Evolutionary conservation across 805 yeast genomes (phyloP), one percentile per base, ranked within the genome.

Genomic region (Pichia phayaonensis): DNA sequence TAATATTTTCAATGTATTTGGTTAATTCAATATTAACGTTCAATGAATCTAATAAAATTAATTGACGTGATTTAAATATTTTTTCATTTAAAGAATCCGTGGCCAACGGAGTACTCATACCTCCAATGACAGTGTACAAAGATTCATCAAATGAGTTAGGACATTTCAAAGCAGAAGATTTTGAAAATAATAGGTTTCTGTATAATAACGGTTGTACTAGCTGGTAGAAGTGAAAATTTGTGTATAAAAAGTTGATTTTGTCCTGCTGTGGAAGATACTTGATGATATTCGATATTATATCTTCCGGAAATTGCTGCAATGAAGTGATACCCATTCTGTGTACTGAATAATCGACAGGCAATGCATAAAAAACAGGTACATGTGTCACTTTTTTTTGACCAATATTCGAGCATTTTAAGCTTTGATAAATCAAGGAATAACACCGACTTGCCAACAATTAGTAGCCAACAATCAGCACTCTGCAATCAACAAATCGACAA

Each of bases 191-290:
- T 12, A 79, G 54, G 7, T 55, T 67, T 24, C 52, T 56, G 58
- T 76, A 76, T 11, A 79, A 58, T n/a, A 57, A 53, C 4, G 66
- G 62, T 13, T 61, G 48, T 1, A 69, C 69, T 13, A 67, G 29
- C 1, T 53, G 31, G 29, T 72, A 66, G n/a, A 68, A 54, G 10
- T 54, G 54, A 51, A 63, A 68, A 51, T 59, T 67, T 2, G 70
- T 60, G 39, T 55, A 59, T 3, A 70, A 57, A n/a, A 75, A 52
- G 24, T 59, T 59, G 5, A 67, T 31, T 45, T 71, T 63, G 21
- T 65, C 68, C 49, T 71, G 67, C 53, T 76, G 81, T 8, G 74
- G 72, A 16, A 75, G 56, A 47, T 53, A 68, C 4, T 55, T 48
- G 1, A 61, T 50, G 1, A 70, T 54, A 5, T n/a, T 27, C 2